Evolutionary conservation across 495 filamentous ascomycete species (phyloP), one percentile per base, ranked within the genome.

Genomic region (Talaromyces trachyspermus): DNA sequence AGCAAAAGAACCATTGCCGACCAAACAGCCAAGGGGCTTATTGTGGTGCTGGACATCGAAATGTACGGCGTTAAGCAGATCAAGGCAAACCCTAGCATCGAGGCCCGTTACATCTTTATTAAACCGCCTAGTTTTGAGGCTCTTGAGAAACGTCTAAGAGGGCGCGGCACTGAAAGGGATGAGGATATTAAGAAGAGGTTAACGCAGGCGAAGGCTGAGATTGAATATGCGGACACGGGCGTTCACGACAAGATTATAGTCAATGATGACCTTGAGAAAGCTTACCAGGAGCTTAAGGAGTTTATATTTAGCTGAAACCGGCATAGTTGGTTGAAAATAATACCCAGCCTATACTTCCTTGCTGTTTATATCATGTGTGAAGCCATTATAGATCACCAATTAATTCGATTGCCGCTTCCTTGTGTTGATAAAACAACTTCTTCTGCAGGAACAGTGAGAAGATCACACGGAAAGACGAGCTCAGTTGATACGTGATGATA

Each of bases 11-110:
- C 86, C 4, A 83, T 96, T 49, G 77, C 81, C 64, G 76, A 87
- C 48, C 79, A 92, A 51, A 75, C 77, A 5, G 76, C 77, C 50
- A 76, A 82, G 48, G 56, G 60, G 27, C 57, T 62, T 25, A 70
- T 75, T 23, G 70, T 66, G 42, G 65, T 75, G 3, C 55, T 75
- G 29, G 72, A 98, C 64, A 98, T 96, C 61, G 92, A 96, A 74
- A 91, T 95, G 83, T 49, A 83, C 84, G 92, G 91, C 23, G 90
- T 96, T 38, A 96, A 96, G 68, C 92, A 96, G 70, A 87, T 98
- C 49, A 87, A 87, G 60, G 76, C 76, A 11, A 81, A 83, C 41
- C 11, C 11, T 19, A 23, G 30, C 18, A 19, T 44, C 25, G 30
- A 44, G 19, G 86, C 91, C 10, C 81, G 89, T 24, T 95, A 86